Percentiles rank a stretch among this genome's conserved stretches.
Conservation (phyloP, 163 green algal species). For the Botryococcus braunii region DNA sequence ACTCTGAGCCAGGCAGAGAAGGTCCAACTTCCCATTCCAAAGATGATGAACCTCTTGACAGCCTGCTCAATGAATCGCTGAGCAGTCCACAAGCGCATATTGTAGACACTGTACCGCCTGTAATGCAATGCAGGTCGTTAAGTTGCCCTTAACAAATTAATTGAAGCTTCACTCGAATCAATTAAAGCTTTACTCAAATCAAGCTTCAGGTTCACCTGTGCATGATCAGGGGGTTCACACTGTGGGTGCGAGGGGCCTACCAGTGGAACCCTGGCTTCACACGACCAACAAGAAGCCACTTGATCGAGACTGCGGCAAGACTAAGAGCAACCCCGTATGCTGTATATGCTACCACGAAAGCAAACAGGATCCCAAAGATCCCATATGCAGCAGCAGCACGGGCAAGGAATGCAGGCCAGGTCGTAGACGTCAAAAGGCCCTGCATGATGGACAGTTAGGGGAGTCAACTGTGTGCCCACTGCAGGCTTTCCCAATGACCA, state of each 20-base stretch:
- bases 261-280: neutral
- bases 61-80: constrained; percentile 6
- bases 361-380: constrained; percentile 5
- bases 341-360: constrained; percentile 2
- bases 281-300: neutral
- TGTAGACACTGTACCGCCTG: constrained; percentile 1
- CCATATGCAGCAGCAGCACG: neutral
- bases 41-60: neutral
- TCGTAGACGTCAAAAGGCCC: neutral
- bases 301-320: neutral
- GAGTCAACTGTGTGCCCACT: too few species aligned
- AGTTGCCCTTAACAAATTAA: neutral
- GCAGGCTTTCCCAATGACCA: too few species aligned
- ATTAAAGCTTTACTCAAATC: too few species aligned
- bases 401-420: neutral
- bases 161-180: neutral
- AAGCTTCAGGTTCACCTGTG: too few species aligned
- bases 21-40: neutral
- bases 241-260: neutral
- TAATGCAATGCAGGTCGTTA: neutral
- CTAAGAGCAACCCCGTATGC: neutral
- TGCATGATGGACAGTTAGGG: neutral
- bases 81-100: constrained; percentile 4
- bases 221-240: neutral
- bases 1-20: neutral